Percentiles rank a stretch among this genome's conserved stretches.
phyloP scores from a whole-genome alignment of 805 yeast species.

The Saccharomycopsis sp. region DNA sequence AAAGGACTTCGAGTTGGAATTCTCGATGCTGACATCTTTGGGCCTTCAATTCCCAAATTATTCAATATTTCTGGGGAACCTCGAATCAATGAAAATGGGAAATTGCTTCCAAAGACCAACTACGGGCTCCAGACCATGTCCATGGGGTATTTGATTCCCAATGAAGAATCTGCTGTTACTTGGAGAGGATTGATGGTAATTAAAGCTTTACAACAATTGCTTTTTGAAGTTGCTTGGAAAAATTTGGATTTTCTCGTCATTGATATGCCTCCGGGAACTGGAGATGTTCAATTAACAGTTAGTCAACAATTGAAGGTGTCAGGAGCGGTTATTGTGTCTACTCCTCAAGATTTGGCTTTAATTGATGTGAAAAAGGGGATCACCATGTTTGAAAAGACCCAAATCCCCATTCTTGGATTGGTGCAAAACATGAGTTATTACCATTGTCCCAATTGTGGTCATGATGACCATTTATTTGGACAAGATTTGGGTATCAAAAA shows the following conservation, averaged over 20 bases:
- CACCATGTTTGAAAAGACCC: conserved; percentile 62
- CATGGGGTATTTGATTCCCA: conserved; percentile 70
- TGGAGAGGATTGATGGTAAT: conserved; percentile 86
- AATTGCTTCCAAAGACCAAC: conserved; percentile 54
- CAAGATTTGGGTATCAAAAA: conserved; percentile 36
- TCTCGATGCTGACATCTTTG: conserved; percentile 74
- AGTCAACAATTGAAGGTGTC: conserved; percentile 67
- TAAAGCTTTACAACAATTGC: conserved; percentile 76
- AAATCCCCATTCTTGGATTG: conserved; percentile 63
- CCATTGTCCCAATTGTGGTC: conserved; percentile 66
- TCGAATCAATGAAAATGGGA: conserved; percentile 36
- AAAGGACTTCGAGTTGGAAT: conserved; percentile 53
- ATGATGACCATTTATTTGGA: conserved; percentile 69
- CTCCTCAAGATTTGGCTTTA: conserved; percentile 80
- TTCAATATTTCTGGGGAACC: conserved; percentile 67
- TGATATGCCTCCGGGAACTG: conserved; percentile 91
- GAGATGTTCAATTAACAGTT: conserved; percentile 77
- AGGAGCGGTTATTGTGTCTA: conserved; percentile 75
- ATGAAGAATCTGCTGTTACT: conserved; percentile 58
- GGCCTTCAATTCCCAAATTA: conserved; percentile 72
- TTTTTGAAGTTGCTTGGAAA: conserved; percentile 75
- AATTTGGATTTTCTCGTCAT: conserved; percentile 56
- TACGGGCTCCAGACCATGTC: conserved; percentile 81
- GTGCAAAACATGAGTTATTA: conserved; percentile 79
- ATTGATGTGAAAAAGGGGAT: conserved; percentile 75